phyloP scores from a whole-genome alignment of 23 red algal genomes.

The Gracilaria vermiculophylla region DNA sequence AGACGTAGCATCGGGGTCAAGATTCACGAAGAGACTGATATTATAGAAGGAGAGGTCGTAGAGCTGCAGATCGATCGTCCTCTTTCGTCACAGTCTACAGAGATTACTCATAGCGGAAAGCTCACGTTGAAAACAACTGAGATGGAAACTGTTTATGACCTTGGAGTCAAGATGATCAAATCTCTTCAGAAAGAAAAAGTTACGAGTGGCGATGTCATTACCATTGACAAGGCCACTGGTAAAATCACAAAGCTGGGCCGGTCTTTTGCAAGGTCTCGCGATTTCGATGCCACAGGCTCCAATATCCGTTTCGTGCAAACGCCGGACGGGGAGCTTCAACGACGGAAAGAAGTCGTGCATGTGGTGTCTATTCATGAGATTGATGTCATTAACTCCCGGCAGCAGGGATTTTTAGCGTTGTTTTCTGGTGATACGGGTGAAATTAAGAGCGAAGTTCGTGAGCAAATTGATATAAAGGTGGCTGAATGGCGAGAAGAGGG shows the following conservation, averaged over 20 bases:
- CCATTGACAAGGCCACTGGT: constrained; percentile 98
- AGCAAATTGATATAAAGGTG: constrained; percentile 93
- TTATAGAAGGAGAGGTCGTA: constrained; percentile 98
- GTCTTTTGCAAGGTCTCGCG: constrained; percentile 85
- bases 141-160: constrained; percentile 99
- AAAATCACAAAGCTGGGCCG: constrained; percentile 95
- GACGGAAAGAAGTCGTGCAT: constrained; percentile 85
- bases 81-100: constrained; percentile 36
- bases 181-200: constrained; percentile 83
- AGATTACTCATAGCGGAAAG: constrained; percentile 75
- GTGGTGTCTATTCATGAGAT: constrained; percentile 97
- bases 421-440: constrained; percentile 99
- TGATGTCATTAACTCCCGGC: constrained; percentile 98
- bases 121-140: constrained; percentile 98
- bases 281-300: constrained; percentile 94
- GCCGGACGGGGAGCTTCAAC: constrained; percentile 97
- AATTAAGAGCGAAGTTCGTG: constrained; percentile 93
- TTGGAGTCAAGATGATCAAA: constrained; percentile 95
- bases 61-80: constrained; percentile 94
- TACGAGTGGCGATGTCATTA: constrained; percentile 88
- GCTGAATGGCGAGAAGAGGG: constrained; percentile 92
- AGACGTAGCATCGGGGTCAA: constrained; percentile 87
- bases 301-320: constrained; percentile 83
- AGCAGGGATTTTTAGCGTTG: constrained; percentile 97
- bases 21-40: constrained; percentile 96